A percentile compares a stretch with the other conserved stretches of the same genome.
These are phyloP conservation scores for Xerocomus nothofagi DNA, from an alignment of 1,284 basidiomycete genomes.

Conservation along the genomic window DNA sequence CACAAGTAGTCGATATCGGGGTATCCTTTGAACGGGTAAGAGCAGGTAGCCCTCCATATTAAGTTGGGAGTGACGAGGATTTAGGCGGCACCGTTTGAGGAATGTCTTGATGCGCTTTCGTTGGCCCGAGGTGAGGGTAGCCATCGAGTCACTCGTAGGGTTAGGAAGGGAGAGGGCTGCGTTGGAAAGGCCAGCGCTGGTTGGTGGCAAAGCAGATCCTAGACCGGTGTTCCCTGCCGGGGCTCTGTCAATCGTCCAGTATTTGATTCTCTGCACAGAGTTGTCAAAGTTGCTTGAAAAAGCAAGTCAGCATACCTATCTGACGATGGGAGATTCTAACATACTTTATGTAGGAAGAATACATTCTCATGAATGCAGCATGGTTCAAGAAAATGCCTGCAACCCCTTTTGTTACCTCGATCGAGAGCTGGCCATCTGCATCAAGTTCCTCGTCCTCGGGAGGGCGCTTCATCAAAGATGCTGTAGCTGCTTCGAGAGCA, in stretches of 20 bases:
- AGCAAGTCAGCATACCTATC: conserved; percentile 9
- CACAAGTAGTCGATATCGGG: conserved; percentile 91
- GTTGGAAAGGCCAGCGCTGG: conserved; percentile 58
- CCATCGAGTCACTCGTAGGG: conserved; percentile 38
- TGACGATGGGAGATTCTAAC: conserved; percentile 33
- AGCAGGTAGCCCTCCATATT: conserved; percentile 94
- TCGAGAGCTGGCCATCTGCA: conserved; percentile 71
- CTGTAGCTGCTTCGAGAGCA: conserved; percentile 75
- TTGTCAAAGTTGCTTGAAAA: conserved; percentile 83
- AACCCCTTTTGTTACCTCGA: conserved; percentile 76
- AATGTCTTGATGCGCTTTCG: conserved; percentile 85
- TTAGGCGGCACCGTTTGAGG: conserved; percentile 81
- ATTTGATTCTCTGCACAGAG: conserved; percentile 81
- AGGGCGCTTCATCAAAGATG: conserved; percentile 57
- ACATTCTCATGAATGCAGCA: conserved; percentile 96
- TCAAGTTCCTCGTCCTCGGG: conserved; percentile 55
- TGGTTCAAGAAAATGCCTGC: conserved; percentile 90
- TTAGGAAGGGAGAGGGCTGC: conserved; percentile 52
- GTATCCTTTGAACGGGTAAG: conserved; percentile 94
- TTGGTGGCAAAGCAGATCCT: conserved; percentile 53
- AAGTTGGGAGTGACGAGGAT: conserved; percentile 92
- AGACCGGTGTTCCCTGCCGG: conserved; percentile 41
- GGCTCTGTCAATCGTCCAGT: conserved; percentile 69
- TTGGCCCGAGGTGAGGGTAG: conserved; percentile 68
- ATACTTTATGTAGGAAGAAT: conserved; percentile 94